Evolutionary conservation across 352 stramenopile genomes (phyloP), one percentile per base, ranked within the genome.

Genomic region (Pythium sukuiense): DNA sequence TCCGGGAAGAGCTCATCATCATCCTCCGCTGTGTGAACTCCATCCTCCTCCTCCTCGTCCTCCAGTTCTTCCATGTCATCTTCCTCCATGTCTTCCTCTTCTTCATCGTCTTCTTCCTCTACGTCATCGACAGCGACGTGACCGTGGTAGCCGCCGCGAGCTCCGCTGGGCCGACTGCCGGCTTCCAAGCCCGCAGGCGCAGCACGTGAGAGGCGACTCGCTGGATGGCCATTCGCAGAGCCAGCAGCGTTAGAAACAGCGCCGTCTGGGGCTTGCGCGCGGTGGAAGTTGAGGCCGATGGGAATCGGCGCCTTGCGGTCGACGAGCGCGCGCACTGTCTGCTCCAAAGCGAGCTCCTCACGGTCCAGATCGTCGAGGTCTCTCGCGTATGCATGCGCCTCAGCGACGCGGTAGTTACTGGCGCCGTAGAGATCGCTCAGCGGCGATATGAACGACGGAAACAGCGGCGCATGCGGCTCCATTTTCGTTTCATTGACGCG

Each of bases 281-380:
- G 77, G 41, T 88, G 76, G 59, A 87, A 90, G 53, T 83, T 83
- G 39, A 87, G 71, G 18, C 82, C 82, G 16, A 89, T 89, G 1
- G 82, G 82, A n/a, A 69, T 53, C 0, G 80, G 61, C 16, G 77
- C 82, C 48, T 69, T 65, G 6, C 80, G 78, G 39, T 83, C 73
- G 33, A 91, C 82, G 18, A 89, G 62, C 58, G 75, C 64, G 32
- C 78, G 79, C 37, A 89, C 67, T 30, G 73, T 85, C 0, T 60
- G 72, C 69, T 85, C 77, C 26, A 91, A 61, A 29, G 77, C 77
- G 53, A 70, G 65, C 60, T 91, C 83, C 59, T 89, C 76, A 13
- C 71, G 72, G 33, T 91, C 83, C 16, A 91, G 63, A 35, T 83
- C 79, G 14, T 87, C 74, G 32, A 88, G 52, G 20, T 87, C 81